phyloP scores from a whole-genome alignment of 441 rosid species.

The Eruca vesicaria region DNA sequence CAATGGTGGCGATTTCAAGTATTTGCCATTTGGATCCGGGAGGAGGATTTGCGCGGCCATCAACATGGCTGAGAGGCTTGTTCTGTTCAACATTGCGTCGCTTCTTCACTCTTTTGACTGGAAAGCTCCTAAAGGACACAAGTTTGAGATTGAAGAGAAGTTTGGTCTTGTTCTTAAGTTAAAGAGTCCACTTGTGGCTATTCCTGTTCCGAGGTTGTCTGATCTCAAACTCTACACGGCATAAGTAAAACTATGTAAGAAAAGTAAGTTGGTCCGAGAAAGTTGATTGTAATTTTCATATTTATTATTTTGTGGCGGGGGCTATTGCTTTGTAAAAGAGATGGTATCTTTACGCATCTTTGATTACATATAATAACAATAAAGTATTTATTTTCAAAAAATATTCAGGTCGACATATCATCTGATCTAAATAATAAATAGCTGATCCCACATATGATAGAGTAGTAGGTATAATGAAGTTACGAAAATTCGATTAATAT shows the following conservation, averaged over 20 bases:
- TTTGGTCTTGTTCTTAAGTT: constrained; percentile 51
- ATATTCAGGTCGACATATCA: neutral
- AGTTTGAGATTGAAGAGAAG: constrained; percentile 40
- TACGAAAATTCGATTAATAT: neutral
- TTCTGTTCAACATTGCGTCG: constrained; percentile 43
- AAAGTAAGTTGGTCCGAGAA: neutral
- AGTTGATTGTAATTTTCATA: neutral
- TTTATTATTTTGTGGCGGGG: neutral
- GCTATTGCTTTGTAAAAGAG: neutral
- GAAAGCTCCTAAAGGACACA: constrained; percentile 42
- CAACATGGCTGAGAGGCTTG: constrained; percentile 50
- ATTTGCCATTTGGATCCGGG: constrained; percentile 64
- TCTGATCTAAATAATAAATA: neutral
- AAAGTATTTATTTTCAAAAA: neutral
- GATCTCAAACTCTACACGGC: constrained; percentile 30
- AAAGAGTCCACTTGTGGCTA: constrained; percentile 39
- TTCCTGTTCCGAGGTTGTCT: constrained; percentile 42
- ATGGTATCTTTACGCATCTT: neutral
- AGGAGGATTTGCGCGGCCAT: constrained; percentile 60
- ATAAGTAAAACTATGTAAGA: constrained; percentile 7
- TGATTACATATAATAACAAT: neutral
- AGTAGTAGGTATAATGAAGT: neutral
- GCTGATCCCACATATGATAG: neutral
- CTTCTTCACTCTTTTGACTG: constrained; percentile 59
- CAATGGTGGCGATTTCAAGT: constrained; percentile 39